Evolutionary conservation across 1,284 basidiomycete species (phyloP).

Genomic region (Puccinia hordei): DNA sequence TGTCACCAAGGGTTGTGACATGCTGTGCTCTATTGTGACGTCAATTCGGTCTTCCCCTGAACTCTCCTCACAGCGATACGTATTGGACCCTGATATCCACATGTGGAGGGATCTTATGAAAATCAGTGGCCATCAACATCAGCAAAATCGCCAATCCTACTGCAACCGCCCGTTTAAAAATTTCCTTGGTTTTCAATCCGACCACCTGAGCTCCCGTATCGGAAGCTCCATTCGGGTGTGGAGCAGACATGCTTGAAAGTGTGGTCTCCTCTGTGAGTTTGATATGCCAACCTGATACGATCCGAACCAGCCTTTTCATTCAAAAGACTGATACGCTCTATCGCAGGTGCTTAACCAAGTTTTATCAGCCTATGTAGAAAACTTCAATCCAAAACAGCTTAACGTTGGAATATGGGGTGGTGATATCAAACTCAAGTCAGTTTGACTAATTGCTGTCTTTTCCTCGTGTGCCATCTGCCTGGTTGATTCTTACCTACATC

Average conservation of each 20-base stretch:
- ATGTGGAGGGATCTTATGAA: background rate
- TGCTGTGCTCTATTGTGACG: background rate
- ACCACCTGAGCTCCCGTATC: background rate
- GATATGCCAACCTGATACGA: background rate
- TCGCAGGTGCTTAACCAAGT: conserved; percentile 69
- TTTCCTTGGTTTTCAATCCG: background rate
- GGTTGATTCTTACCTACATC: background rate
- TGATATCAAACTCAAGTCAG: conserved; percentile 61
- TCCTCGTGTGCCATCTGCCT: background rate
- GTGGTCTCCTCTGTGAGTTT: conserved; percentile 50
- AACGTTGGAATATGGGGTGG: conserved; percentile 94
- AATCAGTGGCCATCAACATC: background rate
- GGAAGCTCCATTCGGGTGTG: background rate
- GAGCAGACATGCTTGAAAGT: conserved; percentile 43
- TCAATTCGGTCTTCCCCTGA: background rate
- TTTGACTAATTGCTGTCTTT: background rate
- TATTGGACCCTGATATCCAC: too few species aligned
- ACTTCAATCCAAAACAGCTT: conserved; percentile 89
- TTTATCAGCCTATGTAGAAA: conserved; percentile 93
- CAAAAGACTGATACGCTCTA: background rate
- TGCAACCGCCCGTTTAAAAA: background rate
- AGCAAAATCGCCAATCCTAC: background rate
- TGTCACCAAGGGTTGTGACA: too few species aligned
- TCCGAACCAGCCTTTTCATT: background rate
- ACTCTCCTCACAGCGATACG: background rate